Base-by-base conservation (phyloP, 2,329 filamentous ascomycete genomes). In the Neofusicoccum umdonicola region DNA sequence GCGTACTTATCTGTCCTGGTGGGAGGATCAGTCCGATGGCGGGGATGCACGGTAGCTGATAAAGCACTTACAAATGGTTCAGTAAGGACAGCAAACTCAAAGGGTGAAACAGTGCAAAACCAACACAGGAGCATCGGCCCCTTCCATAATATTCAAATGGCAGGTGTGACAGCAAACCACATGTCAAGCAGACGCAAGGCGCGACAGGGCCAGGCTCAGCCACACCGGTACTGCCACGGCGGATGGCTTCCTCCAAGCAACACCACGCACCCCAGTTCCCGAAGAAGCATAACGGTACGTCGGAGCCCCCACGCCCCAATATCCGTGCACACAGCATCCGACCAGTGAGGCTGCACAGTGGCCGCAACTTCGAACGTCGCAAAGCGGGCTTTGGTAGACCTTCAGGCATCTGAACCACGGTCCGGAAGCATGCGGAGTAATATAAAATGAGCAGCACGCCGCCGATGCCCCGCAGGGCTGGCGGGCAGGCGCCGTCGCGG, bases 391-490 rank as follows among this genome's bases (percentile, higher is more conserved):
- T 37, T 58, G 54, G 54, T 58, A 42, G 54, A 45, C 54, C 54
- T 58, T 31, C 54, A 31, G 54, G 54, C 54, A 45, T 44, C 39
- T 42, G 41, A 58, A 58, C 54, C 54, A 58, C 54, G 54, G 54
- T 31, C 41, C 39, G 22, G 54, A 57, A 34, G 37, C 39, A 44
- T 44, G 35, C 34, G 51, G 51, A 52, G 48, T 22, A 19, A 19
- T 44, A 17, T 44, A 9, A 7, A 56, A 45, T 19, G 27, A 50
- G 47, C 47, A 31, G 27, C 27, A 31, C 27, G 5, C 27, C 27
- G 27, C 27, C 27, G 27, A 31, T 31, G 27, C 5, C 27, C 27
- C 6, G 45, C 45, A 48, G 42, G 42, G n/a, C 42, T 31, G 27
- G 27, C 27, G 27, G 27, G 27, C 27, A 31, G 27, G 5, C 27